Conservation (phyloP, 352 stramenopile genomes). For the Peronospora belbahrii region DNA sequence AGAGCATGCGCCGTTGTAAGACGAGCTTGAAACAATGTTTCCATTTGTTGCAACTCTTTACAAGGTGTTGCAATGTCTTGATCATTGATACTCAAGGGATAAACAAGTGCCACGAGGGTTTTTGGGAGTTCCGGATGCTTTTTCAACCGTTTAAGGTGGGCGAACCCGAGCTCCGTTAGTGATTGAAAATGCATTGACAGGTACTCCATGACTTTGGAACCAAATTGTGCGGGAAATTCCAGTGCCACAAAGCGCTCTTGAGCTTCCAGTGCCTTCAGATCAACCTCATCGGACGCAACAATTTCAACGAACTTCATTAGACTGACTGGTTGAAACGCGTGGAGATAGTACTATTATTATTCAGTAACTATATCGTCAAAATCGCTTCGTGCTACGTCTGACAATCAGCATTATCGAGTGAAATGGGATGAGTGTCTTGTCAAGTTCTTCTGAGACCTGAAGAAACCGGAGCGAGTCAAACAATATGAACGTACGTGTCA, state of each 20-base stretch:
- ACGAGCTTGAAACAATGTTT: constrained; percentile 35
- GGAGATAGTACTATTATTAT: no score
- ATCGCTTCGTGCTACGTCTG: no score
- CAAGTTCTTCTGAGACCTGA: no score
- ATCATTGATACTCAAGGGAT: constrained; percentile 17
- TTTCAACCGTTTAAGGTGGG: constrained; percentile 80
- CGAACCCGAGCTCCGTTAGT: constrained; percentile 54
- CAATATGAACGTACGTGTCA: no score
- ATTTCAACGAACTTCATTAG: constrained; percentile 41
- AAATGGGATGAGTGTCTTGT: no score
- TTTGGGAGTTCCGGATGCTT: constrained; percentile 36
- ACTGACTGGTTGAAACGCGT: not conserved
- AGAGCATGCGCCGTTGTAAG: constrained; percentile 44
- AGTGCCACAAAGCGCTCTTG: constrained; percentile 68
- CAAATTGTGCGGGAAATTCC: constrained; percentile 52
- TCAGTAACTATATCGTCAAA: no score
- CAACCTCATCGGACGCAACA: constrained; percentile 14
- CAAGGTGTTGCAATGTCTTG: constrained; percentile 3
- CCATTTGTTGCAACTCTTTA: constrained; percentile 21
- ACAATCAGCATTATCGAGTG: no score
- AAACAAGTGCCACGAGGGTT: constrained; percentile 51
- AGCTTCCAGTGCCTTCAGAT: constrained; percentile 26
- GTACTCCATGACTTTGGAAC: constrained; percentile 59
- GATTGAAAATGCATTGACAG: constrained; percentile 41
- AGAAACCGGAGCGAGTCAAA: no score